phyloP scores from a whole-genome alignment of 1,284 basidiomycete species.

The Fomitopsis pinicola region DNA sequence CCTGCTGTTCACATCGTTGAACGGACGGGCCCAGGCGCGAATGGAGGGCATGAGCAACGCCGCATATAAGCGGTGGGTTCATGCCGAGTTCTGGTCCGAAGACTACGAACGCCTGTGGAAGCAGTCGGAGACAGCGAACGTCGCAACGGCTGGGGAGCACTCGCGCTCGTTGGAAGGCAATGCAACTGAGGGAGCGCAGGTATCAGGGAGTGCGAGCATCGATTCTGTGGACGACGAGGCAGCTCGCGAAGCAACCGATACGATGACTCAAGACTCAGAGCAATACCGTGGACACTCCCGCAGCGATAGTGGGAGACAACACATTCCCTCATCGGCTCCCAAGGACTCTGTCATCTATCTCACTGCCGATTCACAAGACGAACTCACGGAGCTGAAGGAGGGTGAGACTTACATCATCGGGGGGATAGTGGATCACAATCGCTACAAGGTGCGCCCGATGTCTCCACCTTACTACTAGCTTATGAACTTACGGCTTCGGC shows the following conservation, averaged over 20 bases:
- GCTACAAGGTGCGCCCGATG: conserved; percentile 75
- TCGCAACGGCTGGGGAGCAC: neutral
- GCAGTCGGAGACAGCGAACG: neutral
- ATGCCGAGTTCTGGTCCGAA: conserved; percentile 79
- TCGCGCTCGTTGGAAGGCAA: neutral
- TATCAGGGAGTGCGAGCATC: neutral
- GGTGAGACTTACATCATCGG: conserved; percentile 94
- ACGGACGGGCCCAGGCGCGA: conserved; percentile 63
- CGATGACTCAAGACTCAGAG: neutral
- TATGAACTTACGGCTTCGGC: neutral
- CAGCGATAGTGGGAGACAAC: conserved; percentile 11
- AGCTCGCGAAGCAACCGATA: neutral
- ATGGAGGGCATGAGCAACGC: conserved; percentile 68
- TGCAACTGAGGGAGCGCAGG: neutral
- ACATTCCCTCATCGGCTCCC: conserved; percentile 14
- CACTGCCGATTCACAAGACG: conserved; percentile 90
- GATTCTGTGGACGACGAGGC: neutral
- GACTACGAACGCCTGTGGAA: conserved; percentile 68
- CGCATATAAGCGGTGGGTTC: conserved; percentile 75
- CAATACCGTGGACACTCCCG: neutral
- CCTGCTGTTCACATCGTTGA: conserved; percentile 78
- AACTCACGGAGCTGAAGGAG: conserved; percentile 75
- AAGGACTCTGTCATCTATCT: conserved; percentile 79
- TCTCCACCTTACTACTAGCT: neutral
- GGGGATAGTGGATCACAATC: conserved; percentile 94